Evolutionary conservation across 2,329 filamentous ascomycete genomes (phyloP), one percentile per base, ranked within the genome.

Genomic region (Sarocladium oryzae): DNA sequence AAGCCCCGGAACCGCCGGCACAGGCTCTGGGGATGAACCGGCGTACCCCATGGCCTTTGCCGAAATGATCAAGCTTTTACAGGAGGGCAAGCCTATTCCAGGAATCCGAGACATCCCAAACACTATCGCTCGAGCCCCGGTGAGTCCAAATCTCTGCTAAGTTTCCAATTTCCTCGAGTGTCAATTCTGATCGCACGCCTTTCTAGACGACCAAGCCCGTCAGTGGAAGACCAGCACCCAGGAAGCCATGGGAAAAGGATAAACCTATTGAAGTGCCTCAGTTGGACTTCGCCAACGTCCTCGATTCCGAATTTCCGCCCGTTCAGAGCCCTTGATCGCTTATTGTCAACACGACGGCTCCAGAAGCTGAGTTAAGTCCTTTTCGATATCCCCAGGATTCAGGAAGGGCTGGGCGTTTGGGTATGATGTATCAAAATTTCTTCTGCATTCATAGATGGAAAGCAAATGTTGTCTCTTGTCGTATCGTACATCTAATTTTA

Each of bases 51-150:
- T 84, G 46, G 85, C 83, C 1, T 96, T 96, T 66, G 85, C 88
- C 7, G 84, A 92, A 57, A 89, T 96, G 55, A 85, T 95, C 51
- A 86, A 89, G 60, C 79, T 95, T 51, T 88, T 96, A 51, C 88
- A 88, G 21, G 84, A 82, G 24, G 89, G 89, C 50, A 83, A 89
- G 59, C 85, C 88, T 0, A 86, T 96, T 38, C 89, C 90, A 1
- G 91, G 91, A 1, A 95, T 96, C 61, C 84, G 84, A 58, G 82
- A 95, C 56, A 92, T 96, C 50, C 89, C 91, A 4, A 81, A 89
- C 57, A 93, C 85, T 0, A 74, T 96, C 4, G 74, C 91, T 18
- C 76, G 82, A 51, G 85, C 86, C 4, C 79, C 88, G 54, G 85
- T 86, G 54, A 78, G 75, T 45, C 9, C 9, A 35, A n/a, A 50